phyloP scores from a whole-genome alignment of 768 basidiomycete genomes.

The Steccherinum ochraceum region DNA sequence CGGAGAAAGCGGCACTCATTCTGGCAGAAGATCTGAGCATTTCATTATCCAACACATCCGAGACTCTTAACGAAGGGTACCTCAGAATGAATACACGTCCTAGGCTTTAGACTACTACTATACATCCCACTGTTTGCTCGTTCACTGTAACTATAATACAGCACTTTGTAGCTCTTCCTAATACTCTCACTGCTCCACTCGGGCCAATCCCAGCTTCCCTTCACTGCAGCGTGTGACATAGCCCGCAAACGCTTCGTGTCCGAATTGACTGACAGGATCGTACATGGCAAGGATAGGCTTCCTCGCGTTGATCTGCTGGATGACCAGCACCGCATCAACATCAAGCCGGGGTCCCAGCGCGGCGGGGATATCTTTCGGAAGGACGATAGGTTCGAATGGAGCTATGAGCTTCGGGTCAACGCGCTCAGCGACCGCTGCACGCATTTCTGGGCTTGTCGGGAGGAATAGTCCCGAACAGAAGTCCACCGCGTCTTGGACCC shows the following conservation, averaged over 20 bases:
- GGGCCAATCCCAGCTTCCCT: too few species aligned
- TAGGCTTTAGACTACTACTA: too few species aligned
- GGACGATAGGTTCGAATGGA: slow-evolving; percentile 4
- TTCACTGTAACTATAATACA: too few species aligned
- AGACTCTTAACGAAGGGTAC: too few species aligned
- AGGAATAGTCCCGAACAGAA: slow-evolving; percentile 66
- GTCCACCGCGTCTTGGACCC: slow-evolving; percentile 63
- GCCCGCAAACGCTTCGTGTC: too few species aligned
- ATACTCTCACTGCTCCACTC: too few species aligned
- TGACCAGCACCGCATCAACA: neutral
- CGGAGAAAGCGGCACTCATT: slow-evolving; percentile 56
- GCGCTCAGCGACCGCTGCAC: slow-evolving; percentile 2
- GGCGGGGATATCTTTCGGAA: neutral
- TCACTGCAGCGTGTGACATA: too few species aligned
- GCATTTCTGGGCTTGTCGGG: slow-evolving; percentile 25
- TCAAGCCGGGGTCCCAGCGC: neutral
- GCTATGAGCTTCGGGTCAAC: slow-evolving; percentile 4
- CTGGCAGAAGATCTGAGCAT: slow-evolving; percentile 48
- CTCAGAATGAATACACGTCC: too few species aligned
- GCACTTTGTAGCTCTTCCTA: too few species aligned
- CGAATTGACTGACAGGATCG: too few species aligned
- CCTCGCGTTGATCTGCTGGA: slow-evolving; percentile 4
- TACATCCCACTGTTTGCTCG: too few species aligned
- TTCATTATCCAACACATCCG: too few species aligned
- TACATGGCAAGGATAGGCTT: slow-evolving; percentile 5